phyloP scores from a whole-genome alignment of 1,284 basidiomycete genomes.

The Puccinia triticina region DNA sequence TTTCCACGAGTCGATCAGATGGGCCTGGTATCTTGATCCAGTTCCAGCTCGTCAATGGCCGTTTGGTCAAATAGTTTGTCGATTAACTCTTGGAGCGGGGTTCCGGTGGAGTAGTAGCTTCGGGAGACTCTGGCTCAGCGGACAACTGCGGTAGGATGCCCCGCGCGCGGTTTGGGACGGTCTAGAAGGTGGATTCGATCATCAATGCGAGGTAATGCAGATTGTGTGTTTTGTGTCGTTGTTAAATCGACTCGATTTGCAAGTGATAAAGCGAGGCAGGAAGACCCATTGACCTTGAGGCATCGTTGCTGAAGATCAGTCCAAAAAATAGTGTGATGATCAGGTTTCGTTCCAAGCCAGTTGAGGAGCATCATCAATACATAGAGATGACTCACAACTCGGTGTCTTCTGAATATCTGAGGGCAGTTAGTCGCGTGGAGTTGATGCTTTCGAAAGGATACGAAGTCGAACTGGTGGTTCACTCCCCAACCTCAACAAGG shows the following conservation, averaged over 20 bases:
- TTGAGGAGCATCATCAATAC: not conserved
- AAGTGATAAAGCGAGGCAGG: not conserved
- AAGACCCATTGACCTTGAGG: not conserved
- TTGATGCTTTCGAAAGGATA: not conserved
- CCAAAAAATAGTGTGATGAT: not conserved
- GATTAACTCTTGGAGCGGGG: constrained; percentile 2
- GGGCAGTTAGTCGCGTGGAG: constrained; percentile 4
- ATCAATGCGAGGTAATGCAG: not conserved
- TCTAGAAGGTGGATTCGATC: too few relatives aligned
- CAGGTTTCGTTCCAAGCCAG: not conserved
- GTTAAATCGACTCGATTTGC: not conserved
- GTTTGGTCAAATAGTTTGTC: not conserved
- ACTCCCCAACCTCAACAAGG: too few relatives aligned
- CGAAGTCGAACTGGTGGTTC: too few relatives aligned
- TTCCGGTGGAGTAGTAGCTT: not conserved
- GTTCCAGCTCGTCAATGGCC: constrained; percentile 24
- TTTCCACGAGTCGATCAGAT: constrained; percentile 38
- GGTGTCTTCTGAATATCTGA: constrained; percentile 45
- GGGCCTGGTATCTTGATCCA: constrained; percentile 33
- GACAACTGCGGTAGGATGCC: constrained; percentile 46
- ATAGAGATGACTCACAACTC: constrained; percentile 26
- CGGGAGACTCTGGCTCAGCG: constrained; percentile 28
- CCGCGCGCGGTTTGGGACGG: constrained; percentile 26
- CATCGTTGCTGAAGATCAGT: not conserved
- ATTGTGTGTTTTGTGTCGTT: not conserved